Evolutionary conservation across 23 red algal genomes (phyloP).

Genomic region (Chondrus crispus): DNA sequence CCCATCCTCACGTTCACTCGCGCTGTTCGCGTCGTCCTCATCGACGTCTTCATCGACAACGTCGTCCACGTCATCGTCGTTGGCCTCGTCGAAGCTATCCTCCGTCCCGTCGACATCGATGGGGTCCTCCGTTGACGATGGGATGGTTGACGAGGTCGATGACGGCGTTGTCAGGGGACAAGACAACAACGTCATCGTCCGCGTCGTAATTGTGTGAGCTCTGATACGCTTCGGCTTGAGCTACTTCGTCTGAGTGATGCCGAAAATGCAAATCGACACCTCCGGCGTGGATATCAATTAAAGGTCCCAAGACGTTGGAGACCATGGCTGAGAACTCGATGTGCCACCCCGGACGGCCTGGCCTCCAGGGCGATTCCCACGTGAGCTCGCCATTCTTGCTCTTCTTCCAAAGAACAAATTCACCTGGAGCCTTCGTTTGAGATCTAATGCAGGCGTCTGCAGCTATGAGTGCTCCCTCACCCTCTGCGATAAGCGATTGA

Average conservation of each 20-base stretch:
- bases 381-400: conserved; percentile 70
- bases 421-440: conserved; percentile 72
- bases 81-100: no score
- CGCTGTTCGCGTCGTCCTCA: no score
- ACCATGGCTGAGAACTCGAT: conserved; percentile 99
- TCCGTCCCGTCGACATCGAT: no score
- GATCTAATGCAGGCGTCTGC: conserved; percentile 5
- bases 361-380: conserved; percentile 83
- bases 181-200: no score
- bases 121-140: no score
- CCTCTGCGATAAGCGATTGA: conserved; percentile 67
- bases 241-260: conserved; percentile 95
- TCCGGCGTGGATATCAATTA: conserved; percentile 89
- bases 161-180: no score
- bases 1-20: no score
- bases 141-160: no score
- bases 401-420: conserved; percentile 96
- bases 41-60: no score
- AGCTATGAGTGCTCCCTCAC: conserved; percentile 48
- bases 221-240: conserved; percentile 89
- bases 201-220: conserved; percentile 67
- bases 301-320: conserved; percentile 52
- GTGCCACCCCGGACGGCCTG: conserved; percentile 93
- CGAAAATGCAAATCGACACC: conserved; percentile 93
- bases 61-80: no score